These are phyloP conservation scores for Ophiosphaerella korrae DNA, from an alignment of 2,329 filamentous ascomycete species.

Conservation along the genomic window DNA sequence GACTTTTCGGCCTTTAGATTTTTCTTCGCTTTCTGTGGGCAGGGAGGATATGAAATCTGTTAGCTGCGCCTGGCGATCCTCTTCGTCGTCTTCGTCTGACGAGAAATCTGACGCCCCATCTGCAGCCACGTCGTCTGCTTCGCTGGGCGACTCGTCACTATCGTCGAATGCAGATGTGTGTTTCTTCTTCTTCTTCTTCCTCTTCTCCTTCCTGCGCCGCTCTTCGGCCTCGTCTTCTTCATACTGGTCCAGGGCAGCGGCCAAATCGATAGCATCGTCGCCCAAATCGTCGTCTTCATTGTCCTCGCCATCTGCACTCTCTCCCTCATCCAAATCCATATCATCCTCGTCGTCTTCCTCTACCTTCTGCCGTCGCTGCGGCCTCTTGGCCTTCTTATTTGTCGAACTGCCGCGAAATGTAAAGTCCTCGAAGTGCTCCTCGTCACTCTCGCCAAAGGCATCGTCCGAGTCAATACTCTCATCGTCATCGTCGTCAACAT, in stretches of 20 bases:
- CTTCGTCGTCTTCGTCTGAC: conserved; percentile 51
- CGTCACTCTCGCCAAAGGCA: conserved; percentile 86
- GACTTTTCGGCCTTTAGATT: conserved; percentile 39
- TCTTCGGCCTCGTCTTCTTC: conserved; percentile 44
- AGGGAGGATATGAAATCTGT: conserved; percentile 73
- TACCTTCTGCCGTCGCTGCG: conserved; percentile 33
- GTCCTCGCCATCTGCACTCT: conserved; percentile 52
- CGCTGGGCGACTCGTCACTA: conserved; percentile 59
- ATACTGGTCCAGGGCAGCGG: conserved; percentile 62
- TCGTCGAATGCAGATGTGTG: conserved; percentile 52
- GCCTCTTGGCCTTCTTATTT: conserved; percentile 51
- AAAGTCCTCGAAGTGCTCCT: conserved; percentile 81
- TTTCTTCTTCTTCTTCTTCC: conserved; percentile 40
- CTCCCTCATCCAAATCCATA: conserved; percentile 57
- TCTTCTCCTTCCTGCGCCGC: conserved; percentile 28
- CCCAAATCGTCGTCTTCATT: conserved; percentile 67
- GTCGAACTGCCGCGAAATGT: conserved; percentile 66
- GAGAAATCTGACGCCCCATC: conserved; percentile 58
- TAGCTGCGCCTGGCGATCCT: conserved; percentile 66
- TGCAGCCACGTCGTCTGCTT: conserved; percentile 51
- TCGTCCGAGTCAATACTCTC: conserved; percentile 76
- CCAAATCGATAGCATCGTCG: conserved; percentile 67
- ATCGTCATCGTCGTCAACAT: conserved; percentile 64
- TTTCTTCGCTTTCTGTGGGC: conserved; percentile 47
- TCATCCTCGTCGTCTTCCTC: conserved; percentile 36